phyloP scores from a whole-genome alignment of 805 yeast genomes.

The Metschnikowia amazonensis region DNA sequence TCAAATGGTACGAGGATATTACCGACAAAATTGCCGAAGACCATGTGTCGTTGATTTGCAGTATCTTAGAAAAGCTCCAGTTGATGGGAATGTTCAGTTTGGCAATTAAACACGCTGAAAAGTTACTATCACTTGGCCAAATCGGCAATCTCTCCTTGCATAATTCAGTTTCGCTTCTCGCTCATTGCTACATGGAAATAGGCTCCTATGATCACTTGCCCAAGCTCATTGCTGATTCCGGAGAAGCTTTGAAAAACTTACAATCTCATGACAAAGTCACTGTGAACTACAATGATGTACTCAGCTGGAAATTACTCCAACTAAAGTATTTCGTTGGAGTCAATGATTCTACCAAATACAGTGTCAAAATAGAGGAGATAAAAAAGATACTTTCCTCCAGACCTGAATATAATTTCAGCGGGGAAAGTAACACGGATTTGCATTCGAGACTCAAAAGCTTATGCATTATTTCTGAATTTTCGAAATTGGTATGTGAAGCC shows the following conservation, averaged over 20 bases:
- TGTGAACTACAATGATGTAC: constrained; percentile 14
- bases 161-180: constrained; percentile 6
- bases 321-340: constrained; percentile 24
- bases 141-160: neutral
- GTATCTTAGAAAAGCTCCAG: constrained; percentile 2
- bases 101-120: neutral
- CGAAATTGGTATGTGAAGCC: constrained; percentile 26
- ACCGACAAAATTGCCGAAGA: neutral
- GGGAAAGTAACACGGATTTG: constrained; percentile 13
- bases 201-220: constrained; percentile 11
- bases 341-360: constrained; percentile 20
- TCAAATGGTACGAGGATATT: constrained; percentile 3
- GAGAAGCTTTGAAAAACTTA: constrained; percentile 7
- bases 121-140: neutral
- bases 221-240: constrained; percentile 16
- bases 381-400: constrained; percentile 22
- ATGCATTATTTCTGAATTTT: constrained; percentile 33
- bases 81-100: constrained; percentile 8
- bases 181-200: constrained; percentile 7
- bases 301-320: constrained; percentile 29
- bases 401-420: constrained; percentile 27
- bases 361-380: constrained; percentile 23
- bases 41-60: constrained; percentile 1
- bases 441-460: constrained; percentile 25
- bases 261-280: neutral